phyloP scores from a whole-genome alignment of 2,329 filamentous ascomycete genomes.

The Cordyceps sp. region DNA sequence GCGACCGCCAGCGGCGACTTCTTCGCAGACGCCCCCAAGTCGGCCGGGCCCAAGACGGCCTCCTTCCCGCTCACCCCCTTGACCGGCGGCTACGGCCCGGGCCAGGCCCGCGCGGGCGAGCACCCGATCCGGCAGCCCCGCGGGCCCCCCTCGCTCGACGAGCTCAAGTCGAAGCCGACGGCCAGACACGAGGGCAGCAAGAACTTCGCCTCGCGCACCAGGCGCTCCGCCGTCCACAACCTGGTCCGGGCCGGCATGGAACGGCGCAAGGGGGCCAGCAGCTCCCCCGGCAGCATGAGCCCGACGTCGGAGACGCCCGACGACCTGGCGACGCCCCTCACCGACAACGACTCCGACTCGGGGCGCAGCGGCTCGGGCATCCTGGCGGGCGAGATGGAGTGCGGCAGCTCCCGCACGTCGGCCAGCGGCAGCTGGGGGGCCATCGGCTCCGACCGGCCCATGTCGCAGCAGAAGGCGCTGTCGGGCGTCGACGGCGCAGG shows the following conservation, averaged over 20 bases:
- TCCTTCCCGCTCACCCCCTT: constrained; percentile 65
- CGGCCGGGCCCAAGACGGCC: constrained; percentile 59
- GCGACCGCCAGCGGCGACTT: constrained; percentile 25
- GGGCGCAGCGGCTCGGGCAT: constrained; percentile 63
- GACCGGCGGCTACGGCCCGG: constrained; percentile 79
- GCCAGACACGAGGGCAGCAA: constrained; percentile 90
- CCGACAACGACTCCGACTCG: constrained; percentile 60
- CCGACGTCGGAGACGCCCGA: constrained; percentile 71
- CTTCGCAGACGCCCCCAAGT: constrained; percentile 30
- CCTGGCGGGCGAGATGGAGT: constrained; percentile 55
- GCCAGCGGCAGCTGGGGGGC: constrained; percentile 60
- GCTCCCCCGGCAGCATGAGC: constrained; percentile 62
- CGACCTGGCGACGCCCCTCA: constrained; percentile 47
- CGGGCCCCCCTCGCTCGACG: constrained; percentile 79
- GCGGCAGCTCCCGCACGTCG: constrained; percentile 59
- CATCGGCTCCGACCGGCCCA: constrained; percentile 75
- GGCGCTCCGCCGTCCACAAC: constrained; percentile 80
- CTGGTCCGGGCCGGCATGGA: constrained; percentile 80
- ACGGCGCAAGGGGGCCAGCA: constrained; percentile 61
- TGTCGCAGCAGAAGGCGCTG: constrained; percentile 47
- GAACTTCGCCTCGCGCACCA: constrained; percentile 89
- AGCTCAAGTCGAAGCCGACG: constrained; percentile 77
- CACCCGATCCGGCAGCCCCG: constrained; percentile 88
- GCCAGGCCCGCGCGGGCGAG: constrained; percentile 83
- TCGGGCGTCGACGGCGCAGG: constrained; percentile 48